Evolutionary conservation across 2,329 filamentous ascomycete species (phyloP), one percentile per base, ranked within the genome.

Genomic region (Cercospora berteroae): DNA sequence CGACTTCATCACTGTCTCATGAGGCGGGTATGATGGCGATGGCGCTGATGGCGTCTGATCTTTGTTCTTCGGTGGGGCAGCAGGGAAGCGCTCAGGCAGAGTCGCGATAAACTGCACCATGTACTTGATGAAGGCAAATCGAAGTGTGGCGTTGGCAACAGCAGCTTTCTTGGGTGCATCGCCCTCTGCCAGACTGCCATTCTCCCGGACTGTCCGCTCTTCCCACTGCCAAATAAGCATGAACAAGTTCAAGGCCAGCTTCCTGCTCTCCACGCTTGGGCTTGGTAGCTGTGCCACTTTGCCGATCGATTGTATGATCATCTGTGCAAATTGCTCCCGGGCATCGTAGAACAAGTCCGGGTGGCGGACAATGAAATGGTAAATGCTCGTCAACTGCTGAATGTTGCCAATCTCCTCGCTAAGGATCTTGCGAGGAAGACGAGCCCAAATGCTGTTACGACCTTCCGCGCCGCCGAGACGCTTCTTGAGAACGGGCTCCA

Each of bases 371-470:
- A 99, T 84, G 80, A 99, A 99, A 75, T 97, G 91, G 83, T 97
- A 98, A 74, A 99, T 98, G 81, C 91, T 95, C 63, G 93, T 97
- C 81, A 98, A 90, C 80, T 98, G 95, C 79, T 96, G 94, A 57
- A 94, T 86, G 74, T 99, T 99, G 70, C 95, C 92, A 27, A 92
- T 94, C 79, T 99, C 95, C 77, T 99, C 96, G 3, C 93, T 90
- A 23, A 99, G 82, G 29, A 99, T 96, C 63, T 94, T 92, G 50
- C 94, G 88, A 31, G 95, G 94, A 71, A 94, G 92, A 70, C 93
- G 89, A 7, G 94, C 92, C 95, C 94, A 99, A 10, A 93, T 84
- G 2, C 92, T 91, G 72, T 87, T 85, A 71, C 92, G 90, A 10
- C 88, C 85, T 72, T 96, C 90, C 61, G 88, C 87, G 36, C 87